Conservation (phyloP, 768 basidiomycete genomes). For the Brasilioporus rufonigricans region DNA sequence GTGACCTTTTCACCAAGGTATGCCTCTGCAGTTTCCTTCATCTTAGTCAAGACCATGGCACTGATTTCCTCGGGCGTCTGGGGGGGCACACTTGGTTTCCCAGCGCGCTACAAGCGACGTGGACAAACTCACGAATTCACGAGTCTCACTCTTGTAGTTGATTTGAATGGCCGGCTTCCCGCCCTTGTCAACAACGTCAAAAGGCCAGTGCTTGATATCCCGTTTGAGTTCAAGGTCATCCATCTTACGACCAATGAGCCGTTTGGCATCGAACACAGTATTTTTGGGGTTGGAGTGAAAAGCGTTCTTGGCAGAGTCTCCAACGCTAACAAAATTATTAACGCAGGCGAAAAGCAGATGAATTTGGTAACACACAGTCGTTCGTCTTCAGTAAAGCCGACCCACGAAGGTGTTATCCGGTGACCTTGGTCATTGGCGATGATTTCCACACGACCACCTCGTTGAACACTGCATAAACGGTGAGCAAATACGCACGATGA, state of each 20-base stretch:
- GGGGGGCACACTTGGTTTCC: background rate
- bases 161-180: slow-evolving; percentile 82
- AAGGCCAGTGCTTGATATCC: slow-evolving; percentile 91
- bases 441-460: slow-evolving; percentile 83
- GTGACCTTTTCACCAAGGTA: slow-evolving; percentile 96
- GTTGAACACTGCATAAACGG: slow-evolving; percentile 59
- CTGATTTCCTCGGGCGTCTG: slow-evolving; percentile 93
- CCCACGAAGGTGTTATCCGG: slow-evolving; percentile 89
- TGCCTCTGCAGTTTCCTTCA: slow-evolving; percentile 99
- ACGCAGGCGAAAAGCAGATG: accelerated
- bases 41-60: slow-evolving; percentile 94
- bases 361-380: slow-evolving; percentile 43
- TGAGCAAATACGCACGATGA: background rate
- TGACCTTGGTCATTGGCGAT: slow-evolving; percentile 90
- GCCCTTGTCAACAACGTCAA: slow-evolving; percentile 72
- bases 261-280: slow-evolving; percentile 96
- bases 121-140: slow-evolving; percentile 71
- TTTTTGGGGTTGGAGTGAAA: slow-evolving; percentile 89
- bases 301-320: slow-evolving; percentile 96
- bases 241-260: slow-evolving; percentile 85
- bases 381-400: slow-evolving; percentile 76
- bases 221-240: slow-evolving; percentile 78
- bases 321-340: slow-evolving; percentile 47
- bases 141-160: slow-evolving; percentile 71
- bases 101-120: background rate